A percentile compares a stretch with the other conserved stretches of the same genome.
Conservation (phyloP, 768 basidiomycete species). For the Mycena kentingensis region DNA sequence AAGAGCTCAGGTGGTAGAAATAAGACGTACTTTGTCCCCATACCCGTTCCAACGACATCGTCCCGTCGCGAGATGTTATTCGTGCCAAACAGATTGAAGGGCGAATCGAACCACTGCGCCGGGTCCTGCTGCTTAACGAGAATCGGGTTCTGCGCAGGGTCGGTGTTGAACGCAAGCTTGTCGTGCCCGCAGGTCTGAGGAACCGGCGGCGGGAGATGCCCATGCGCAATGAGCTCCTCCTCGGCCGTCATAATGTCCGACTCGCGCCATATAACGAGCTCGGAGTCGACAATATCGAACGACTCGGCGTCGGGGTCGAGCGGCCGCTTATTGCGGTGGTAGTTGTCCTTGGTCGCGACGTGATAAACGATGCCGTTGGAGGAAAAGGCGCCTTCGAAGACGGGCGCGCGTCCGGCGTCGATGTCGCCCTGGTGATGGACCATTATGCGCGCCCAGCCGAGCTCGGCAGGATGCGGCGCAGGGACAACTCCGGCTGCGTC, state of each 20-base stretch:
- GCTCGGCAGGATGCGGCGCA: slow-evolving; percentile 45
- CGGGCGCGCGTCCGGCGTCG: slow-evolving; percentile 47
- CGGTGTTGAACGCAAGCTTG: slow-evolving; percentile 62
- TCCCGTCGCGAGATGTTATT: slow-evolving; percentile 51
- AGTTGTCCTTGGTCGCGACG: slow-evolving; percentile 70
- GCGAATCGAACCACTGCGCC: slow-evolving; percentile 46
- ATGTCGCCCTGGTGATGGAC: slow-evolving; percentile 65
- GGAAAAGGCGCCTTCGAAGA: slow-evolving; percentile 78
- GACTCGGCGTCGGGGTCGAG: slow-evolving; percentile 54
- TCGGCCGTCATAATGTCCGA: slow-evolving; percentile 61
- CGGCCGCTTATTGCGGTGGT: slow-evolving; percentile 59
- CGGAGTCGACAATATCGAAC: slow-evolving; percentile 46
- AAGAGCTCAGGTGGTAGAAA: not conserved
- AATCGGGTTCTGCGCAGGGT: slow-evolving; percentile 55
- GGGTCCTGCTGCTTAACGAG: slow-evolving; percentile 37
- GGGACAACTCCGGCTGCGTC: slow-evolving; percentile 59
- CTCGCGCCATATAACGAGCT: slow-evolving; percentile 76
- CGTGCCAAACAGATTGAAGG: slow-evolving; percentile 38
- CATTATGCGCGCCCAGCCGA: slow-evolving; percentile 81
- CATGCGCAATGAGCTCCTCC: slow-evolving; percentile 44
- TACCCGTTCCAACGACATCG: slow-evolving; percentile 54
- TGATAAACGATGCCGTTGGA: slow-evolving; percentile 69
- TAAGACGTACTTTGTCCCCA: slow-evolving; percentile 54
- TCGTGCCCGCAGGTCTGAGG: slow-evolving; percentile 71
- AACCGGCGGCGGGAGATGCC: slow-evolving; percentile 25